Percentiles rank a stretch among this genome's conserved stretches.
Evolutionary conservation across 2,329 filamentous ascomycete species (phyloP).

Genomic region (Calonectria fujianensis): DNA sequence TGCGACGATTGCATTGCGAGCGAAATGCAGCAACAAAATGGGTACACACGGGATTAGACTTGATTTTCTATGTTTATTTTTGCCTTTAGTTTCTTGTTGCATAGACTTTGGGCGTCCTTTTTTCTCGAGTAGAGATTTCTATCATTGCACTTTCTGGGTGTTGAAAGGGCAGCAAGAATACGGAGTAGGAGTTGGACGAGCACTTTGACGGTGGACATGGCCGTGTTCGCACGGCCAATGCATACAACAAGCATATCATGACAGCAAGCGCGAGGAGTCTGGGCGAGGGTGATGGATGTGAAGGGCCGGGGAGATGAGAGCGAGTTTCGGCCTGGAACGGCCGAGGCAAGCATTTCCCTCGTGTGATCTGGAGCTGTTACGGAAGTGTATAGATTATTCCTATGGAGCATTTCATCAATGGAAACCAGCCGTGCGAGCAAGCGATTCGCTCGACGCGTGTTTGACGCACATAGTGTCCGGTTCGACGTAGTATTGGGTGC

Average conservation of each 20-base stretch:
- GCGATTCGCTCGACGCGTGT: constrained; percentile 13
- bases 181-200: constrained; percentile 37
- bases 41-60: constrained; percentile 39
- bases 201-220: constrained; percentile 32
- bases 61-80: constrained; percentile 29
- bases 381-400: constrained; percentile 34
- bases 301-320: not conserved
- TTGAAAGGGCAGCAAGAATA: constrained; percentile 27
- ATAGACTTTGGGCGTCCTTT: constrained; percentile 38
- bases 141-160: constrained; percentile 24
- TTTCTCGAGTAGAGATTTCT: constrained; percentile 25
- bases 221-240: constrained; percentile 26
- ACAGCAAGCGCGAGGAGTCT: constrained; percentile 24
- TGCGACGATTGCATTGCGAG: constrained; percentile 48
- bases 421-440: constrained; percentile 30
- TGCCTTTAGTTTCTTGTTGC: constrained; percentile 28
- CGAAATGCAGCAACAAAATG: constrained; percentile 46
- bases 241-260: constrained; percentile 26
- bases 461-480: not conserved
- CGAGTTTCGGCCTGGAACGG: constrained; percentile 10
- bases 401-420: constrained; percentile 39
- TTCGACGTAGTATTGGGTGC: not conserved
- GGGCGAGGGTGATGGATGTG: constrained; percentile 15
- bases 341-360: not conserved
- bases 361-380: not conserved